Base-by-base conservation (phyloP, 441 rosid genomes). In the Gossypium trilobum region DNA sequence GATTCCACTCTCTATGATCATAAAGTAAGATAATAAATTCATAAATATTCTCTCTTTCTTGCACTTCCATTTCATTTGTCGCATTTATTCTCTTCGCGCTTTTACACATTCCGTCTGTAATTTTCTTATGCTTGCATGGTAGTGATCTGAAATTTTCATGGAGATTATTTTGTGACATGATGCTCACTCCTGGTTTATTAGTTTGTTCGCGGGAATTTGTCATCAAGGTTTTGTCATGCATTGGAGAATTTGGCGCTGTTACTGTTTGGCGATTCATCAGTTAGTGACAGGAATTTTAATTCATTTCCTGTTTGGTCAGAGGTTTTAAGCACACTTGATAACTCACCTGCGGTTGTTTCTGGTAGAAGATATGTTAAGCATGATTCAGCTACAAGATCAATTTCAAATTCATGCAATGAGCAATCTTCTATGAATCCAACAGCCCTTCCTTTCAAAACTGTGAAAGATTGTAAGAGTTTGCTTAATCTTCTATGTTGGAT, bases 131-230 rank as follows among this genome's bases (percentile, higher is more conserved):
- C 68, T 51, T 4, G 3, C 25, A 6, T 4, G 17, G 9, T 63
- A 22, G 2, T 20, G 19, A 46, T 44, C 70, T 64, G 75, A 51
- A 68, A 51, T 14, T 68, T 68, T 42, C 62, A 27, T 48, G 33
- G 65, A 57, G 48, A 70, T 33, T 62, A 11, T 72, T 78, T 51
- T 23, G 71, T 72, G 23, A 51, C 71, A 11, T 74, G 56, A 52
- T 66, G 39, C 63, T 88, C 70, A 78, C 73, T 77, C 74, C 60
- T 77, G 73, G 75, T 81, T 75, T 73, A 66, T 83, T 86, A 95
- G 99, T 87, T 92, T 87, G 93, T 92, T 75, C 74, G 87, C 91
- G 91, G 98, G 87, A 83, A 86, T 81, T 79, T 95, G 81, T 88
- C 93, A 59, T 82, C 88, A 25, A 85, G 84, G 71, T 83, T 86